Evolutionary conservation across 768 basidiomycete genomes (phyloP).

Genomic region (Lanmaoa pseudosensibilis): DNA sequence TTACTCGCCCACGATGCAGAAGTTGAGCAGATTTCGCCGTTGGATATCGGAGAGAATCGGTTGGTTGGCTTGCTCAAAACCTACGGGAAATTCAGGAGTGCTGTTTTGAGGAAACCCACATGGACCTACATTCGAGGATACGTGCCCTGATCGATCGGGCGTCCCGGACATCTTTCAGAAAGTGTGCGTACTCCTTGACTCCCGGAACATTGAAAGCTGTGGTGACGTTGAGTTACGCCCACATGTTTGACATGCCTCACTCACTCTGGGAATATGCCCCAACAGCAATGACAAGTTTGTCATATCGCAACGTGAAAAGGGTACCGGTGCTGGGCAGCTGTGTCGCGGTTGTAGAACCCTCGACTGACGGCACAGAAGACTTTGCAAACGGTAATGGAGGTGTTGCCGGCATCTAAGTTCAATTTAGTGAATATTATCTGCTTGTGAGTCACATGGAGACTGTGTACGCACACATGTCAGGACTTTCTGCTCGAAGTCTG

Average conservation of each 20-base stretch:
- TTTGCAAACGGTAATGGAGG: slow-evolving; percentile 39
- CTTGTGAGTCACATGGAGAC: not conserved
- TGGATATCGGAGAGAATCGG: slow-evolving; percentile 75
- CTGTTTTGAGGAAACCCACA: not conserved
- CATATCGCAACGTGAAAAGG: slow-evolving; percentile 64
- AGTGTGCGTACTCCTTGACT: slow-evolving; percentile 78
- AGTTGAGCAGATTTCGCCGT: slow-evolving; percentile 73
- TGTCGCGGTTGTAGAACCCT: slow-evolving; percentile 17
- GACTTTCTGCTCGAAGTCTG: slow-evolving; percentile 61
- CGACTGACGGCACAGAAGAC: slow-evolving; percentile 11
- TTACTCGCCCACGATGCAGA: slow-evolving; percentile 77
- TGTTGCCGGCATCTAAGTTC: slow-evolving; percentile 62
- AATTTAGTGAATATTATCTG: not conserved
- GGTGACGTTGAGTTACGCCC: not conserved
- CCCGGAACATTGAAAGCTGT: slow-evolving; percentile 70
- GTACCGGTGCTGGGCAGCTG: slow-evolving; percentile 27
- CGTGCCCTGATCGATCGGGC: slow-evolving; percentile 69
- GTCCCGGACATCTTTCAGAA: slow-evolving; percentile 78
- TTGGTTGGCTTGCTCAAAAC: slow-evolving; percentile 85
- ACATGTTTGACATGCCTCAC: slow-evolving; percentile 19
- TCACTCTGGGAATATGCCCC: slow-evolving; percentile 84
- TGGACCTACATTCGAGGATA: slow-evolving; percentile 64
- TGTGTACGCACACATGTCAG: slow-evolving; percentile 56
- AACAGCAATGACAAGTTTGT: slow-evolving; percentile 82
- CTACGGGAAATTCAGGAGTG: slow-evolving; percentile 30